Conservation (phyloP, 257 asterid genomes). For the Rhazya stricta region DNA sequence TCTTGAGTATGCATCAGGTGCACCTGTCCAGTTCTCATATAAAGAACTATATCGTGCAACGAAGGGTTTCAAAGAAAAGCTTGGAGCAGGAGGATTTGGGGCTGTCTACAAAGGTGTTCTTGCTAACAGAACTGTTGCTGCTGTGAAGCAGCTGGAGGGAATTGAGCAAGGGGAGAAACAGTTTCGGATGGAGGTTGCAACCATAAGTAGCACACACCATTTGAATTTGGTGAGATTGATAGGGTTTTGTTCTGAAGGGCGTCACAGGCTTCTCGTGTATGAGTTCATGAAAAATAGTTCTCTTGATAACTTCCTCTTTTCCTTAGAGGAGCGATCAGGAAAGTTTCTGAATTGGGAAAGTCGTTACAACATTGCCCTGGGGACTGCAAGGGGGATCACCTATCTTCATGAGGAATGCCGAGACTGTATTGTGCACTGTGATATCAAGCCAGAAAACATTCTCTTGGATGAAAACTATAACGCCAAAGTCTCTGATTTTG, state of each 20-base stretch:
- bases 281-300: conserved; percentile 83
- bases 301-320: conserved; percentile 58
- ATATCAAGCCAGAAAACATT: conserved; percentile 85
- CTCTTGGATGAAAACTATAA: conserved; percentile 67
- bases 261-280: conserved; percentile 62
- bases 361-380: conserved; percentile 64
- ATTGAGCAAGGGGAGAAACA: conserved; percentile 88
- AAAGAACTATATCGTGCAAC: conserved; percentile 71
- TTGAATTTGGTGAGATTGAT: conserved; percentile 76
- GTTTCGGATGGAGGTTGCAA: conserved; percentile 84
- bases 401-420: conserved; percentile 92
- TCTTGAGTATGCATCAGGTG: conserved; percentile 89
- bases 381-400: conserved; percentile 74
- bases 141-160: conserved; percentile 76
- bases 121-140: conserved; percentile 54
- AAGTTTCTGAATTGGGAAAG: conserved; percentile 68
- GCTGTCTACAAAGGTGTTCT: conserved; percentile 68
- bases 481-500: conserved; percentile 82
- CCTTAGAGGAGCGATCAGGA: conserved; percentile 42
- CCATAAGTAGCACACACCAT: conserved; percentile 88
- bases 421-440: conserved; percentile 90
- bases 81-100: conserved; percentile 94
- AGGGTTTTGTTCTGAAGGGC: conserved; percentile 86
- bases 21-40: conserved; percentile 77
- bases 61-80: conserved; percentile 72